Evolutionary conservation across 208 protist species (phyloP).

Genomic region (Endotrypanum monterogeii): DNA sequence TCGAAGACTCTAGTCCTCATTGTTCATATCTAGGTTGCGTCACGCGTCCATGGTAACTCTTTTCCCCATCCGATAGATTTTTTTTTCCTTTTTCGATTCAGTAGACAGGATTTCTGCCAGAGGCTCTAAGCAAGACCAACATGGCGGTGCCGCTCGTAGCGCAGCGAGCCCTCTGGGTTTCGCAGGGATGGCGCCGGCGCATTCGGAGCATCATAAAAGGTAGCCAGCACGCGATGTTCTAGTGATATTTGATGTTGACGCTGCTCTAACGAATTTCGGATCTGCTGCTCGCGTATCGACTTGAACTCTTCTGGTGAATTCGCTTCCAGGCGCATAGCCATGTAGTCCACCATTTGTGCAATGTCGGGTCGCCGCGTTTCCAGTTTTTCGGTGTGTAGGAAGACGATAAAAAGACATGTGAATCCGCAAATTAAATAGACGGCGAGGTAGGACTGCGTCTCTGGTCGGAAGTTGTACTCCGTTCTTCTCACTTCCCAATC

Average conservation of each 20-base stretch:
- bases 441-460: slow-evolving; percentile 54
- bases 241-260: slow-evolving; percentile 52
- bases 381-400: slow-evolving; percentile 47
- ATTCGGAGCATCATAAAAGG: slow-evolving; percentile 77
- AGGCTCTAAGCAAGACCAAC: background rate
- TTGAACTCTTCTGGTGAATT: slow-evolving; percentile 67
- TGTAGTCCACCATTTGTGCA: slow-evolving; percentile 76
- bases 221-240: slow-evolving; percentile 76
- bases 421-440: slow-evolving; percentile 52
- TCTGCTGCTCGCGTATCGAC: slow-evolving; percentile 56
- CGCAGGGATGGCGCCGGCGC: slow-evolving; percentile 47
- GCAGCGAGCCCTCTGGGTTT: slow-evolving; percentile 43
- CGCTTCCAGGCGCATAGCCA: slow-evolving; percentile 85
- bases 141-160: slow-evolving; percentile 12
- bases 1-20: background rate
- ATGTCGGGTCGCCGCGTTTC: slow-evolving; percentile 73
- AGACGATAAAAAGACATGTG: slow-evolving; percentile 39
- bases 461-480: slow-evolving; percentile 83
- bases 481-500: slow-evolving; percentile 89
- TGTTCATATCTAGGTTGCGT: no score
- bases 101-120: background rate
- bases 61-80: background rate
- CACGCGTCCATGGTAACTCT: background rate
- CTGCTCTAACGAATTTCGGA: slow-evolving; percentile 56
- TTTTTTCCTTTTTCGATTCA: no score